These are phyloP conservation scores for Aspergillus floridensis DNA, from an alignment of 2,329 filamentous ascomycete genomes.

Conservation along the genomic window DNA sequence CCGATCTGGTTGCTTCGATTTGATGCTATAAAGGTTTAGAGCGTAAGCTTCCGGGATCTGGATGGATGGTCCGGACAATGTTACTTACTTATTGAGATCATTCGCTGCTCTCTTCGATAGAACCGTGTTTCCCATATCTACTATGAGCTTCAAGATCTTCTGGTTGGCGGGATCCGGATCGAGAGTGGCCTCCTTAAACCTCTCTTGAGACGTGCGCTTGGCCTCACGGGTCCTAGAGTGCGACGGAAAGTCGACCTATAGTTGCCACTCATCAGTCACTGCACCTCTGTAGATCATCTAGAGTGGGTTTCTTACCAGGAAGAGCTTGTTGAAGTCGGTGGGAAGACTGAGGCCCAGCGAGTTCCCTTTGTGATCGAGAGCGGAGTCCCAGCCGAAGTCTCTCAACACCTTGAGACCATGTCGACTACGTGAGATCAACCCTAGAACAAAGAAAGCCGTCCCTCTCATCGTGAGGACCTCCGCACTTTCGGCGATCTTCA, in stretches of 20 bases:
- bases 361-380: constrained; percentile 75
- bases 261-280: constrained; percentile 2
- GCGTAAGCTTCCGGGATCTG: background rate
- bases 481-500: constrained; percentile 82
- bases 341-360: constrained; percentile 88
- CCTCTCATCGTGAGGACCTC: constrained; percentile 90
- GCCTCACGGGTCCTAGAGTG: constrained; percentile 44
- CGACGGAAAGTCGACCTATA: constrained; percentile 35
- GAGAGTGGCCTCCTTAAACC: constrained; percentile 58
- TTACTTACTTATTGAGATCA: constrained; percentile 64
- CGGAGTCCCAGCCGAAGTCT: constrained; percentile 89
- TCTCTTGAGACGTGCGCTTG: constrained; percentile 42
- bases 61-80: background rate
- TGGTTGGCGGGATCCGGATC: constrained; percentile 63
- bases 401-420: constrained; percentile 90
- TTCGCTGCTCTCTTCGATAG: constrained; percentile 81
- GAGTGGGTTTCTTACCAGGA: constrained; percentile 56
- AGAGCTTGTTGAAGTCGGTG: constrained; percentile 70
- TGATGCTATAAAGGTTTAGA: constrained; percentile 58
- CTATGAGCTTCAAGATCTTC: constrained; percentile 78
- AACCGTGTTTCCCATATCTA: constrained; percentile 89
- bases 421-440: constrained; percentile 84
- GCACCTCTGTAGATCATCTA: background rate
- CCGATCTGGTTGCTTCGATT: constrained; percentile 68
- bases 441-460: constrained; percentile 94